Percentiles rank a stretch among this genome's conserved stretches.
These are phyloP conservation scores for Penicillium occitanis DNA, from an alignment of 2,329 filamentous ascomycete species.

Conservation along the genomic window DNA sequence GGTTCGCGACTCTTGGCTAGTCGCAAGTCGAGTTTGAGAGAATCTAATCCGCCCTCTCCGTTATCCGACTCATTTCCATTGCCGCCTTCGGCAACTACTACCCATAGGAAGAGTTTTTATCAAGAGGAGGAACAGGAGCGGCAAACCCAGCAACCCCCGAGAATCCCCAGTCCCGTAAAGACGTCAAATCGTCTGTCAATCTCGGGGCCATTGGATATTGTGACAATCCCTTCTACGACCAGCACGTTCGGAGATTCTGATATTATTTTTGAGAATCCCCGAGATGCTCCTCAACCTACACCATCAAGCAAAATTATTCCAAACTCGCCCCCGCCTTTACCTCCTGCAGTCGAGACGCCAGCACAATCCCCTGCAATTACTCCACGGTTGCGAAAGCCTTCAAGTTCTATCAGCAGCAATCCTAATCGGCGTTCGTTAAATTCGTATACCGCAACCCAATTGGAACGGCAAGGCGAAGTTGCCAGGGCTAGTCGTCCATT, in stretches of 20 bases:
- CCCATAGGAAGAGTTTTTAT: slow-evolving; percentile 18
- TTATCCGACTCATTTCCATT: slow-evolving; percentile 2
- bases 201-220: slow-evolving; percentile 24
- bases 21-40: slow-evolving; percentile 27
- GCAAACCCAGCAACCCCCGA: background rate
- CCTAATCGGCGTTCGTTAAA: slow-evolving; percentile 29
- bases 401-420: slow-evolving; percentile 24
- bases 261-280: slow-evolving; percentile 24
- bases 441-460: slow-evolving; percentile 20
- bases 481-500: slow-evolving; percentile 12
- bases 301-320: slow-evolving; percentile 25
- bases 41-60: slow-evolving; percentile 29
- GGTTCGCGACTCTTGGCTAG: slow-evolving; percentile 2
- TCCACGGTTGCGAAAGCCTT: slow-evolving; percentile 23
- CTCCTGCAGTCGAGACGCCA: slow-evolving; percentile 4
- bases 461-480: slow-evolving; percentile 16
- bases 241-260: slow-evolving; percentile 26
- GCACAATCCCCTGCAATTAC: slow-evolving; percentile 19
- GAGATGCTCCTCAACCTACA: slow-evolving; percentile 27
- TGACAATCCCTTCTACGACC: slow-evolving; percentile 25
- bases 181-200: slow-evolving; percentile 26
- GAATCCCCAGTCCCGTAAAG: slow-evolving; percentile 16
- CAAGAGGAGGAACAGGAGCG: slow-evolving; percentile 17
- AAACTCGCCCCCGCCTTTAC: slow-evolving; percentile 18
- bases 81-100: slow-evolving; percentile 9